A percentile compares a stretch with the other conserved stretches of the same genome.
These are phyloP conservation scores for Xylaria sp. DNA, from an alignment of 2,329 filamentous ascomycete species.

Conservation along the genomic window DNA sequence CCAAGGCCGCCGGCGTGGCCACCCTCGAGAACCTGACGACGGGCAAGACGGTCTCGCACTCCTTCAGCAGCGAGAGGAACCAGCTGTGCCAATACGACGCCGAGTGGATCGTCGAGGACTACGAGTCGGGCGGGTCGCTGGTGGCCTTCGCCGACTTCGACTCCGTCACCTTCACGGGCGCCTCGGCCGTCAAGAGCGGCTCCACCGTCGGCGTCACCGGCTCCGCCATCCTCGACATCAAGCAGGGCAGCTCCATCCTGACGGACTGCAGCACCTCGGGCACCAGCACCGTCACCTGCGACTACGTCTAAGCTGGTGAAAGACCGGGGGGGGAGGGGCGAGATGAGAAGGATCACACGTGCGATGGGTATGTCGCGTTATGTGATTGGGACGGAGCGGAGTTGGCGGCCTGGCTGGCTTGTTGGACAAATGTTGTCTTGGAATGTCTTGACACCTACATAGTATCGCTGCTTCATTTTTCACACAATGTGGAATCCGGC, in stretches of 20 bases:
- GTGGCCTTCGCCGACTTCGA: constrained; percentile 60
- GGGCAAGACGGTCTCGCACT: constrained; percentile 62
- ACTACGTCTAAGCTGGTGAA: constrained; percentile 36
- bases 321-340: not conserved
- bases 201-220: constrained; percentile 53
- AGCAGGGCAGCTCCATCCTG: constrained; percentile 54
- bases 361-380: not conserved
- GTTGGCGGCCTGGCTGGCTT: not conserved
- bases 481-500: not conserved
- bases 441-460: not conserved
- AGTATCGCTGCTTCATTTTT: not conserved
- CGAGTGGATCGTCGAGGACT: constrained; percentile 72
- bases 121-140: constrained; percentile 52
- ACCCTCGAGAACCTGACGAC: constrained; percentile 59
- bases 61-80: constrained; percentile 56
- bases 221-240: constrained; percentile 58
- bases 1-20: constrained; percentile 34
- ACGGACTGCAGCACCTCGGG: constrained; percentile 48
- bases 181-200: constrained; percentile 52
- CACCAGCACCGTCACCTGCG: constrained; percentile 44
- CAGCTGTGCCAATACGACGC: constrained; percentile 65
- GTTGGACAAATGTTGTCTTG: no score
- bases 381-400: not conserved
- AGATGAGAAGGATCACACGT: not conserved
- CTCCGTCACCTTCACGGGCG: constrained; percentile 55